A percentile compares a stretch with the other conserved stretches of the same genome.
Evolutionary conservation across 306 rosid genomes (phyloP).

Genomic region (Clitoria ternatea): DNA sequence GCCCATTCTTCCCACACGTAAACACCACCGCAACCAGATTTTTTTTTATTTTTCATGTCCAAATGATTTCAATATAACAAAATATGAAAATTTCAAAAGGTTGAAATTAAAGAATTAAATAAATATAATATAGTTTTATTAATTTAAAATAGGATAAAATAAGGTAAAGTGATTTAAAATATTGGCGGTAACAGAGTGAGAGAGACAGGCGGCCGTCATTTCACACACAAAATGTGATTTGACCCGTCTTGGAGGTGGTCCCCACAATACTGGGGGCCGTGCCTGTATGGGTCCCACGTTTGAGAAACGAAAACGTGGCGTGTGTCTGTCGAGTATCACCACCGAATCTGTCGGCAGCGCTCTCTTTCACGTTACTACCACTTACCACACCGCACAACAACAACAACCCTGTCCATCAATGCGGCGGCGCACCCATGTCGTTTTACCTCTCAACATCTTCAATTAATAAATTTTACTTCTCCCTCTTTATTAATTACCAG

Average conservation of each 20-base stretch:
- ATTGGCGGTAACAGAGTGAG: too few species aligned
- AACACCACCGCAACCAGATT: neutral
- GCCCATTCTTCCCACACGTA: constrained; percentile 15
- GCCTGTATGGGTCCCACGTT: constrained; percentile 1
- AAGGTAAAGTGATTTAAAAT: too few species aligned
- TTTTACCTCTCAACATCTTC: neutral
- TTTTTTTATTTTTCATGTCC: too few species aligned
- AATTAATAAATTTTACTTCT: too few species aligned
- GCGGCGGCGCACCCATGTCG: constrained; percentile 31
- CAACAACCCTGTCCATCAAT: constrained; percentile 10
- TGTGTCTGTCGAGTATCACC: constrained; percentile 7
- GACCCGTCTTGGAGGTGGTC: constrained; percentile 31
- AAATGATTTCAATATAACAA: too few species aligned
- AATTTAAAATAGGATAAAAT: too few species aligned
- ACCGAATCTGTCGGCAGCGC: constrained; percentile 51
- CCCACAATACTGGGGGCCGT: neutral
- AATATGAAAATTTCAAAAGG: too few species aligned
- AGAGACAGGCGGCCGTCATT: constrained; percentile 40
- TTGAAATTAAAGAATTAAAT: too few species aligned
- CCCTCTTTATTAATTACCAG: too few species aligned
- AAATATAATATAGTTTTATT: too few species aligned
- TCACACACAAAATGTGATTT: constrained; percentile 21
- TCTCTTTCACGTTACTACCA: constrained; percentile 46
- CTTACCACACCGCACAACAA: constrained; percentile 8
- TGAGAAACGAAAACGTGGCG: constrained; percentile 11